Base-by-base conservation (phyloP, 2,329 filamentous ascomycete species). In the Cryphonectria parasitica region DNA sequence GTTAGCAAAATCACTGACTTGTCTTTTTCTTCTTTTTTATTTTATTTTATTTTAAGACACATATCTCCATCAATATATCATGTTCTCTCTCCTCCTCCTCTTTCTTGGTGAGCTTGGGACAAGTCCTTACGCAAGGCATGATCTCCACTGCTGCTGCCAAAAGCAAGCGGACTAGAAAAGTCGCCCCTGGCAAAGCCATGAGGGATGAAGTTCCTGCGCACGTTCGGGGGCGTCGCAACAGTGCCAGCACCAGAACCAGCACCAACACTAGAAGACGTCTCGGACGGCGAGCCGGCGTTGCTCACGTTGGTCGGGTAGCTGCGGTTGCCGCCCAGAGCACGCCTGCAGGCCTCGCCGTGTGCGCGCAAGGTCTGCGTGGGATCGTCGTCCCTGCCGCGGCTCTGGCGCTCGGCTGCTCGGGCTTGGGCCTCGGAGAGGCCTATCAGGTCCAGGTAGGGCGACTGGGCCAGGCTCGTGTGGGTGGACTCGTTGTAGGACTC, bases 361-460 rank as follows among this genome's bases (percentile, higher is more conserved):
- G 25, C 64, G 71, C 36, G 71, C 75, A 11, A 71, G 71, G 49
- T 28, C 28, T 75, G 69, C 15, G 75, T 75, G 62, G 73, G 66
- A 62, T 76, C 74, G 61, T 76, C 74, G 17, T 77, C 75, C 25
- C 72, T 70, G 22, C 74, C 75, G 58, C 70, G 74, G 31, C 71
- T 70, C 2, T 73, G 73, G 39, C 70, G 72, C 17, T 73, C 43
- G 1, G 77, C 77, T 60, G 78, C 76, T 22, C 75, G 74, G n/a
- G 74, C 75, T 11, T 75, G 78, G 3, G 79, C 79, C 60, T 80
- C 78, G 1, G 75, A 67, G 1, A 80, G 72, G 3, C 76, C 74
- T 19, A 81, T 78, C 43, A 81, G 68, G 1, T 75, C 72, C 39
- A 80, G 79, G 5, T 73, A 71, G 49, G 79, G 79, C 17, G 72